Evolutionary conservation across 1,284 basidiomycete genomes (phyloP).

Genomic region (Pseudozyma pruni): DNA sequence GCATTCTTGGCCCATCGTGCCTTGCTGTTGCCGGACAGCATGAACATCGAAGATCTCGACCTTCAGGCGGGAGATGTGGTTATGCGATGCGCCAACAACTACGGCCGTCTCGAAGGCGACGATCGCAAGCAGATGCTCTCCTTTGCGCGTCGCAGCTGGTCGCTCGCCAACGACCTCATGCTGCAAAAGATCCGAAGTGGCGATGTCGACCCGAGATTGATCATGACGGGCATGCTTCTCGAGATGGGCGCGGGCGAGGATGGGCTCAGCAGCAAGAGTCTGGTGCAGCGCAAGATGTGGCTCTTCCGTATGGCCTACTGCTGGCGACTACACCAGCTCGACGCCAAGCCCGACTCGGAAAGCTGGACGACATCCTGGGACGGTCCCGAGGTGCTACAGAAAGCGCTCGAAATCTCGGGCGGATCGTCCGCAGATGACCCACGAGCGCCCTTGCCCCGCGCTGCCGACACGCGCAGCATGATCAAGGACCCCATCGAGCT

Average conservation of each 20-base stretch:
- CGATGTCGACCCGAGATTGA: conserved; percentile 50
- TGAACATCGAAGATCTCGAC: conserved; percentile 54
- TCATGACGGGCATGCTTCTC: conserved; percentile 48
- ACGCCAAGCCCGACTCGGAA: conserved; percentile 40
- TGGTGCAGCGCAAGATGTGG: conserved; percentile 48
- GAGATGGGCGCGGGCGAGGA: conserved; percentile 57
- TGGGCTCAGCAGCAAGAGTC: conserved; percentile 46
- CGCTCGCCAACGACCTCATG: conserved; percentile 51
- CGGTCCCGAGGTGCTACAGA: conserved; percentile 38
- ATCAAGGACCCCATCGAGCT: conserved; percentile 47
- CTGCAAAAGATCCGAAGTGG: conserved; percentile 50
- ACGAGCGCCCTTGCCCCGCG: conserved; percentile 39
- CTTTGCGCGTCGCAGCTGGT: conserved; percentile 55
- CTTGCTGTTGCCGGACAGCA: conserved; percentile 47
- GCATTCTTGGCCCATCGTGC: conserved; percentile 55
- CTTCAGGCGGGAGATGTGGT: conserved; percentile 44
- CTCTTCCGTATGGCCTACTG: conserved; percentile 47
- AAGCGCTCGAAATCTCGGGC: conserved; percentile 41
- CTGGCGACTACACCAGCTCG: conserved; percentile 54
- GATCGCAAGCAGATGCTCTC: conserved; percentile 50
- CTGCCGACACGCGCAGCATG: conserved; percentile 36
- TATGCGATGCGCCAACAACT: conserved; percentile 47
- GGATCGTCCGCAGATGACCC: conserved; percentile 29
- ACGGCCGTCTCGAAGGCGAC: conserved; percentile 42
- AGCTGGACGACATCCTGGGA: conserved; percentile 43